phyloP scores from a whole-genome alignment of 805 yeast species.

The Ogataea sp. region DNA sequence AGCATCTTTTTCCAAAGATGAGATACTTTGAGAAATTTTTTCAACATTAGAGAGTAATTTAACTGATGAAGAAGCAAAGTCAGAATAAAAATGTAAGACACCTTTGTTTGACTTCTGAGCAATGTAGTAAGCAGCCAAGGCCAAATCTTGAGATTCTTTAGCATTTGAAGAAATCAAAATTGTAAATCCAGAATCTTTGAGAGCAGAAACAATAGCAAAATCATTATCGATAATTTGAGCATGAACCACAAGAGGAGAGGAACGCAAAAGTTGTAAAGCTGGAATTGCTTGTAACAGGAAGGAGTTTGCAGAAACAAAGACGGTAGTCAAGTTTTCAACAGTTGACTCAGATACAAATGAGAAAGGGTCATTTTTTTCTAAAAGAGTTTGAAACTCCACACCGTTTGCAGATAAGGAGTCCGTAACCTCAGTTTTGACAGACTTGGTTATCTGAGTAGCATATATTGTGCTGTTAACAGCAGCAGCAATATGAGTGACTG shows the following conservation, averaged over 20 bases:
- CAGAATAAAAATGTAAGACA: conserved; percentile 63
- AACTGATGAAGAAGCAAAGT: conserved; percentile 5
- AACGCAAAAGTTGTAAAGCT: conserved; percentile 34
- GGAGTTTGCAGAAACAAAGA: conserved; percentile 36
- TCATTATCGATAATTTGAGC: conserved; percentile 54
- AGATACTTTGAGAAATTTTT: conserved; percentile 10
- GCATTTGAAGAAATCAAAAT: conserved; percentile 60
- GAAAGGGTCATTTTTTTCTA: conserved; percentile 48
- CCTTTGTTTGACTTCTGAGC: conserved; percentile 42
- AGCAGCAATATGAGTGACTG: not conserved
- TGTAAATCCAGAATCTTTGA: conserved; percentile 61
- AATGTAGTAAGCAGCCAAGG: conserved; percentile 51
- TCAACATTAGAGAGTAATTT: conserved; percentile 3
- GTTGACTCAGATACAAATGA: conserved; percentile 30
- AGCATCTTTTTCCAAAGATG: conserved; percentile 6
- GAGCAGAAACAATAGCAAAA: conserved; percentile 59
- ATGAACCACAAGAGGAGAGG: conserved; percentile 47
- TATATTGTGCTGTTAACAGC: conserved; percentile 24
- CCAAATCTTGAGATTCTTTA: conserved; percentile 43
- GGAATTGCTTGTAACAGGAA: conserved; percentile 57
- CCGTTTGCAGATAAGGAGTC: conserved; percentile 10
- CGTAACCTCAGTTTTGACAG: conserved; percentile 28
- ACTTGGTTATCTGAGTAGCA: conserved; percentile 39
- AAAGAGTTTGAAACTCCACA: conserved; percentile 17
- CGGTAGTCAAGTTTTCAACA: conserved; percentile 8